These are phyloP conservation scores for Beauveria sp. DNA, from an alignment of 2,329 filamentous ascomycete genomes.

Conservation along the genomic window DNA sequence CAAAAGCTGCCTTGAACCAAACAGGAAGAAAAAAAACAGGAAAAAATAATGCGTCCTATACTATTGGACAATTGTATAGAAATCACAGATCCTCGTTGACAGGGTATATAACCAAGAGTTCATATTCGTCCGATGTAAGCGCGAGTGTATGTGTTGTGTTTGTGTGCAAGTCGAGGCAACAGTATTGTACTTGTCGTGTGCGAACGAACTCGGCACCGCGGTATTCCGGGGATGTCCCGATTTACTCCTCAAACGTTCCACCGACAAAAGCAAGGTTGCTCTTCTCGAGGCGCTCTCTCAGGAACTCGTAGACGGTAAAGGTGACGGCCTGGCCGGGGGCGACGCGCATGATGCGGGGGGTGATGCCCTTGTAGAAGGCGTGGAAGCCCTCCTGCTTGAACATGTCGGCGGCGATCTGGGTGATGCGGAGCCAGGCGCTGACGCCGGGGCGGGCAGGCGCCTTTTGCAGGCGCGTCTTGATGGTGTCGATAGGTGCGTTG, in stretches of 20 bases:
- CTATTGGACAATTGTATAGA: background rate
- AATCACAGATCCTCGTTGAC: background rate
- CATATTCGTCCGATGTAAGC: background rate
- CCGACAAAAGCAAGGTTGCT: slow-evolving; percentile 53
- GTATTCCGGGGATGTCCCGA: background rate
- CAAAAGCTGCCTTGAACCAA: slow-evolving; percentile 1
- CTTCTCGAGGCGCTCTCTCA: slow-evolving; percentile 65
- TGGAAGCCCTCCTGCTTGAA: slow-evolving; percentile 89
- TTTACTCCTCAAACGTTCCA: slow-evolving; percentile 60
- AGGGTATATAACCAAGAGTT: slow-evolving; percentile 9
- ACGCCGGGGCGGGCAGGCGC: slow-evolving; percentile 76
- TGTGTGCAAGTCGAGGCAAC: background rate
- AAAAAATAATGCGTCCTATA: background rate
- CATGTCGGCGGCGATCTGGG: slow-evolving; percentile 72
- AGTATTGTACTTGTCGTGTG: background rate
- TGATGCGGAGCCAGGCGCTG: slow-evolving; percentile 72
- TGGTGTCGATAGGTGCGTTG: slow-evolving; percentile 97
- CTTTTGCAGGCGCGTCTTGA: slow-evolving; percentile 94
- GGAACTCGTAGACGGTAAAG: slow-evolving; percentile 69
- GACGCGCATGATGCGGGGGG: slow-evolving; percentile 92
- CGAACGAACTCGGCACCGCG: background rate
- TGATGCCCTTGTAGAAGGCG: slow-evolving; percentile 99
- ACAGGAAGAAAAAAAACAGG: background rate
- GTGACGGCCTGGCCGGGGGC: slow-evolving; percentile 85
- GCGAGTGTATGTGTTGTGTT: background rate